These are phyloP conservation scores for Ramularia collo-cygni DNA, from an alignment of 2,329 filamentous ascomycete species.

Conservation along the genomic window DNA sequence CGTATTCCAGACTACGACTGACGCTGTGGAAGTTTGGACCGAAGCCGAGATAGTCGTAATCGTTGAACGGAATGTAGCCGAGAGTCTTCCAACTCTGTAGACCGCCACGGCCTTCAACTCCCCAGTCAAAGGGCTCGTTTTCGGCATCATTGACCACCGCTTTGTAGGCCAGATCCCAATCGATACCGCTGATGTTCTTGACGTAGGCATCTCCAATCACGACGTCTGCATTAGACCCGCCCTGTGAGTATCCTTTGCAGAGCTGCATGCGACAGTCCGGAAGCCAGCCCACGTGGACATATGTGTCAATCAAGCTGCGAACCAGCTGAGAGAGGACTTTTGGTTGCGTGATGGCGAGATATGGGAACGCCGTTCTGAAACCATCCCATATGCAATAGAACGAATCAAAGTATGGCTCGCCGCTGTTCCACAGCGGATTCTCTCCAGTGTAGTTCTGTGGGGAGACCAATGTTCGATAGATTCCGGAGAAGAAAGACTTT, in stretches of 20 bases:
- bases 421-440: constrained; percentile 57
- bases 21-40: constrained; percentile 64
- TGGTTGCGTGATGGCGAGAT: constrained; percentile 59
- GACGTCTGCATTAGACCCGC: constrained; percentile 42
- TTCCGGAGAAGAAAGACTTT: constrained; percentile 51
- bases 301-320: constrained; percentile 60
- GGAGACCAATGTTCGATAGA: constrained; percentile 64
- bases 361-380: constrained; percentile 57
- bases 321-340: constrained; percentile 57
- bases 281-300: constrained; percentile 60
- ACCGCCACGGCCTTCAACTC: constrained; percentile 61
- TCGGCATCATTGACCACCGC: constrained; percentile 68
- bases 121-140: constrained; percentile 62
- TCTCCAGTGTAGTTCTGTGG: constrained; percentile 65
- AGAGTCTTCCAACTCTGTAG: constrained; percentile 63
- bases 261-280: constrained; percentile 67
- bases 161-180: constrained; percentile 62
- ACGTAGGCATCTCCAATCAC: constrained; percentile 61
- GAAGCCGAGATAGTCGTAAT: constrained; percentile 53
- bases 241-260: constrained; percentile 59
- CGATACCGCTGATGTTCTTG: constrained; percentile 54
- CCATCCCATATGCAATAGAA: constrained; percentile 61
- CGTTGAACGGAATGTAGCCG: constrained; percentile 50
- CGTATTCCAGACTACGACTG: constrained; percentile 64
- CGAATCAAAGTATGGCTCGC: constrained; percentile 64